A percentile compares a stretch with the other conserved stretches of the same genome.
Conservation (phyloP, 2,329 filamentous ascomycete species). For the Orbilia oligospora region DNA sequence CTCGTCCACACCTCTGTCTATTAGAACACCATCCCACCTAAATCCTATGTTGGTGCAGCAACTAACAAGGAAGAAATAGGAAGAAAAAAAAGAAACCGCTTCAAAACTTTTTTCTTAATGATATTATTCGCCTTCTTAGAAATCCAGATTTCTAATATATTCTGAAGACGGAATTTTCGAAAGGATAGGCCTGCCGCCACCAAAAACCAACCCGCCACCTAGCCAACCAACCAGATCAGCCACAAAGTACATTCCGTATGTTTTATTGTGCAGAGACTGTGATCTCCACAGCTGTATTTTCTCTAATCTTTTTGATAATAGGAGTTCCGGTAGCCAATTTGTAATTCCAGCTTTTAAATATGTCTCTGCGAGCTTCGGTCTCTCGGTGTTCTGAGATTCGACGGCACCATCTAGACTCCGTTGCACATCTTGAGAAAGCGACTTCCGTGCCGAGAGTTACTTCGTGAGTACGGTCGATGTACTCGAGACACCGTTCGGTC, state of each 20-base stretch:
- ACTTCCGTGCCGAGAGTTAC: not conserved
- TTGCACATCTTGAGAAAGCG: constrained; percentile 27
- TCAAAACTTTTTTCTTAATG: not conserved
- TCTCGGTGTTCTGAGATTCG: constrained; percentile 40
- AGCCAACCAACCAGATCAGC: not conserved
- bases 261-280: not conserved
- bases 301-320: constrained; percentile 51
- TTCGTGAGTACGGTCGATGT: constrained; percentile 40
- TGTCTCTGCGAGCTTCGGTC: constrained; percentile 14
- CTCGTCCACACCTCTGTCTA: not conserved
- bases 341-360: constrained; percentile 36
- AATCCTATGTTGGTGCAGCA: not conserved
- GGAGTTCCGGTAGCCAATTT: constrained; percentile 33
- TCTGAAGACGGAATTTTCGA: not conserved
- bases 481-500: constrained; percentile 36
- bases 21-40: not conserved
- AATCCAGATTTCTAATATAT: not conserved
- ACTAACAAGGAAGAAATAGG: not conserved
- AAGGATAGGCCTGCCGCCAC: not conserved
- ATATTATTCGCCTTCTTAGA: not conserved
- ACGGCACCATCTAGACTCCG: constrained; percentile 41
- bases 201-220: not conserved
- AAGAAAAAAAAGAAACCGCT: not conserved
- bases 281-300: not conserved
- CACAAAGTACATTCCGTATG: too few relatives aligned